These are phyloP conservation scores for Vigna angularis DNA, from an alignment of 306 rosid species.

Conservation along the genomic window DNA sequence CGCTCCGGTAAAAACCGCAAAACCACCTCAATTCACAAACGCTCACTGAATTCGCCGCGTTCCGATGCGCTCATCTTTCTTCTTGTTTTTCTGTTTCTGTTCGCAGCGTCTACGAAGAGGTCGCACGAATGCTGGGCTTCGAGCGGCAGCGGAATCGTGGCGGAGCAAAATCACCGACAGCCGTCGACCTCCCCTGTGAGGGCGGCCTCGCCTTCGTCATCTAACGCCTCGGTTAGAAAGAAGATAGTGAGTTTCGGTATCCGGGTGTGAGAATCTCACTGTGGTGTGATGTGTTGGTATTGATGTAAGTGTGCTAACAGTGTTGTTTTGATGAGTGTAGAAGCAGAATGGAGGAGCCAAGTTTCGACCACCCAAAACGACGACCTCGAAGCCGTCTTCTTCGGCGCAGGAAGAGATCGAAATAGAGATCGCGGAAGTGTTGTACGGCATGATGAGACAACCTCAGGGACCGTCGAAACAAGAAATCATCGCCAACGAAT, in stretches of 20 bases:
- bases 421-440: slow-evolving; percentile 95
- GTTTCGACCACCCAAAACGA: slow-evolving; percentile 70
- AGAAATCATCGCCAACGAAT: slow-evolving; percentile 58
- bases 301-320: slow-evolving; percentile 45
- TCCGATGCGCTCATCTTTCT: slow-evolving; percentile 13
- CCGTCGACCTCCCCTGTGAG: slow-evolving; percentile 88
- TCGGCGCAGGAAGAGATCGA: slow-evolving; percentile 88
- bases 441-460: slow-evolving; percentile 91
- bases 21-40: background rate
- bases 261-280: background rate
- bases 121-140: slow-evolving; percentile 90
- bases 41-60: background rate
- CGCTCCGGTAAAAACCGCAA: slow-evolving; percentile 73
- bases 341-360: slow-evolving; percentile 84
- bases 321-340: slow-evolving; percentile 51
- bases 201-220: slow-evolving; percentile 81
- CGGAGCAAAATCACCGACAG: slow-evolving; percentile 74
- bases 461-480: slow-evolving; percentile 88
- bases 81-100: slow-evolving; percentile 3
- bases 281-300: background rate
- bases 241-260: slow-evolving; percentile 71
- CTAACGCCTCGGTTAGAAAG: slow-evolving; percentile 74
- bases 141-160: slow-evolving; percentile 58
- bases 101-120: slow-evolving; percentile 88
- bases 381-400: slow-evolving; percentile 65